phyloP scores from a whole-genome alignment of 331 rosid genomes.

The Dryas integrifolia region DNA sequence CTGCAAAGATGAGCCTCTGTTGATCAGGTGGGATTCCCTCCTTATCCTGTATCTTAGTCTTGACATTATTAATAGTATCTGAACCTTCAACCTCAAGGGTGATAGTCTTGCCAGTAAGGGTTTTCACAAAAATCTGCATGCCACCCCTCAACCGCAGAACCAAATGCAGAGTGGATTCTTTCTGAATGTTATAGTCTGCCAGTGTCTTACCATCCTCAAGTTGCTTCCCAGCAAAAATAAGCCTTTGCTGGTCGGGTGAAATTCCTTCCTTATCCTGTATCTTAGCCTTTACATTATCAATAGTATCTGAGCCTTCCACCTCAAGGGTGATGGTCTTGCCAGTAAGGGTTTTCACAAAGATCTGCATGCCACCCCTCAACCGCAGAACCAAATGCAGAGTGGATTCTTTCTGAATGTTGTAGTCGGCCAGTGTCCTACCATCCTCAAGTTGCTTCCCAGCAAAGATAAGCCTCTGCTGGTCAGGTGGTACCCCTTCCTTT shows the following conservation, averaged over 20 bases:
- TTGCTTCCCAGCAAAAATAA: conserved; percentile 1
- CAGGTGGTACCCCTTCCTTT: too few species aligned
- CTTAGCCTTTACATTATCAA: background rate
- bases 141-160: background rate
- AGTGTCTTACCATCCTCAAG: background rate
- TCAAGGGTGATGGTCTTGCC: background rate
- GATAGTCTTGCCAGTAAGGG: background rate
- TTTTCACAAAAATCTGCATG: background rate
- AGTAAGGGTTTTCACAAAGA: background rate
- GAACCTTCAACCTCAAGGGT: background rate
- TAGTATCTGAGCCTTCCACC: background rate
- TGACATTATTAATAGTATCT: background rate
- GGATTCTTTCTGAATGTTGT: background rate
- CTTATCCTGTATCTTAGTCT: background rate
- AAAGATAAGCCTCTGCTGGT: background rate
- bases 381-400: background rate
- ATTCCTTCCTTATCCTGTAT: background rate
- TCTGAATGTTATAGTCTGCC: background rate
- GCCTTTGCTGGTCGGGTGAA: background rate
- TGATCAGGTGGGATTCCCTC: background rate
- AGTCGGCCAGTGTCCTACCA: background rate
- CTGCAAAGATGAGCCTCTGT: background rate
- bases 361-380: background rate
- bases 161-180: background rate
- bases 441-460: background rate